Evolutionary conservation across 2,329 filamentous ascomycete genomes (phyloP), one percentile per base, ranked within the genome.

Genomic region (Diaporthe australafricana): DNA sequence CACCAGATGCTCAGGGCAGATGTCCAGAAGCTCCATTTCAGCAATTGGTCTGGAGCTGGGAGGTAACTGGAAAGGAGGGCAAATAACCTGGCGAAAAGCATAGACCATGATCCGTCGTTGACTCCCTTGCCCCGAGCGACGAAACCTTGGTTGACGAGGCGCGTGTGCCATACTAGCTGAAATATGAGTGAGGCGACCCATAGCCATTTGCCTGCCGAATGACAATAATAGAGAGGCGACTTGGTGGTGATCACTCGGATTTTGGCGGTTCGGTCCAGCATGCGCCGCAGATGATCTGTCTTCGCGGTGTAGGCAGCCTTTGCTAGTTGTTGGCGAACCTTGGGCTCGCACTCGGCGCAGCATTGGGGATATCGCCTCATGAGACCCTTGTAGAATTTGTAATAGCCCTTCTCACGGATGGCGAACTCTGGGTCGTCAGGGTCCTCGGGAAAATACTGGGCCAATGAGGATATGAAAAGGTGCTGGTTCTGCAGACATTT

Each of bases 401-500:
- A 92, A 76, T 93, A 92, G 62, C 88, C 88, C 69, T 87, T 87
- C 80, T 95, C 92, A 74, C 92, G 91, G 73, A 90, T 86, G 4
- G 83, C 84, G 79, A 95, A 94, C 67, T 92, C 87, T 0, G 93
- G 91, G 75, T 96, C 89, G 53, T 85, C 84, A 0, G 87, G 84
- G 72, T 92, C 88, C 42, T 87, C 87, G 14, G 90, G 89, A 1
- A 97, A 88, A 81, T 97, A 98, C 72, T 96, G 91, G 4, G 94
- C 92, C 48, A 98, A 86, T 0, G 91, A 90, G 53, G 91, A 88
- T 42, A 91, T 92, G 75, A 95, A 90, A 8, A 98, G 86, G 70
- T 93, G 91, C 80, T 99, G 96, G 80, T 99, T 98, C 80, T 94
- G 94, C 66, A 95, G 84, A 78, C 96, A 99, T 70, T 88, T 92